Evolutionary conservation across 1,284 basidiomycete species (phyloP), one percentile per base, ranked within the genome.

Genomic region (Gymnopus androsaceus): DNA sequence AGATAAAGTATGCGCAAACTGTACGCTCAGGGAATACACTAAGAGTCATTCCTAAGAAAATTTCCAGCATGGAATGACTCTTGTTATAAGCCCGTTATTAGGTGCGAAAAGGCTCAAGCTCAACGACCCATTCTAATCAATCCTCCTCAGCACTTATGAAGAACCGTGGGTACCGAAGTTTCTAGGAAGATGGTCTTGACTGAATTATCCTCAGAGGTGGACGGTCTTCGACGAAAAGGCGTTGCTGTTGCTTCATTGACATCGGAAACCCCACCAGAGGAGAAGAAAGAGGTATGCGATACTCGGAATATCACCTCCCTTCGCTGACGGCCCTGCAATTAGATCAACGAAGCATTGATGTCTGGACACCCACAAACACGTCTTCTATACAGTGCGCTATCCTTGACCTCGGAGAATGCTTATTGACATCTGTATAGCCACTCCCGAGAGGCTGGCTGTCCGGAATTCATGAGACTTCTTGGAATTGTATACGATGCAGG

Each of bases 21-120:
- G 37, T 3, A 27, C 28, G 5, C n/a, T n/a, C n/a, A n/a, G n/a
- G n/a, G n/a, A n/a, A n/a, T 41, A 1, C 21, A 4, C 33, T 25
- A 36, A 50, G 42, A n/a, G 38, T 48, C 41, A 7, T 28, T 37
- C 40, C 27, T 52, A 51, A 55, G 30, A 38, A 41, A 47, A 7
- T 31, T 33, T 50, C 1, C 50, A 88, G 81, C 75, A 77, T 52
- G 92, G 92, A 1, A 73, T 94, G 21, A 90, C 92, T 0, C 72
- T 95, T 19, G 85, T 94, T 2, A 79, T 94, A 15, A 91, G 89
- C 0, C 92, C 92, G 15, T 75, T 94, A 14, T 75, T 92, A 1
- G 84, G 91, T 89, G 55, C 53, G 80, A 64, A 31, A 28, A 57
- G n/a, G 49, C 34, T 42, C 23, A 30, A 34, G 17, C 5, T 31